Conservation (phyloP, 192 early-diverging fungal genomes). For the Phycomyces blakesleeanus region DNA sequence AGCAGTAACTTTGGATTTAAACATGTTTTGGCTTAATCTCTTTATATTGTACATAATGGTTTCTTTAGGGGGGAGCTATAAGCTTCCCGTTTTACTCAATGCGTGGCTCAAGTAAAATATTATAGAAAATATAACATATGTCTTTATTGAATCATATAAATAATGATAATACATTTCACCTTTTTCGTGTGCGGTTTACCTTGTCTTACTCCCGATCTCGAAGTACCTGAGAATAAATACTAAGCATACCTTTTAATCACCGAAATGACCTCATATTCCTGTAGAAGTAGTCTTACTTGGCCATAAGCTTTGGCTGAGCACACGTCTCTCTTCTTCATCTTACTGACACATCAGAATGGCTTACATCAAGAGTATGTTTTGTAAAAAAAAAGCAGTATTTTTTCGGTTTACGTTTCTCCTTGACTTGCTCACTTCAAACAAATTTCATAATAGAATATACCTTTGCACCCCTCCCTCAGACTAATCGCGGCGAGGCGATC, state of each 20-base stretch:
- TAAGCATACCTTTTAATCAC: neutral
- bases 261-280: neutral
- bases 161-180: no score
- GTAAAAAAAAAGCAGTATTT: neutral
- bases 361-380: neutral
- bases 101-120: no score
- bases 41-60: no score
- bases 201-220: no score
- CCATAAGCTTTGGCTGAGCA: neutral
- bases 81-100: no score
- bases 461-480: slow-evolving; percentile 74
- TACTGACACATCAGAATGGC: neutral
- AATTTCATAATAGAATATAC: slow-evolving; percentile 40
- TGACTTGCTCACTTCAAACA: neutral
- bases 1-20: no score
- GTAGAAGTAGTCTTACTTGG: neutral
- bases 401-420: neutral
- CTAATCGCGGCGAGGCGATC: slow-evolving; percentile 76
- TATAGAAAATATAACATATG: no score
- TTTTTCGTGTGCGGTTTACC: no score
- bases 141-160: no score
- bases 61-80: no score
- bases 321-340: neutral
- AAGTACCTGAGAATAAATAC: no score
- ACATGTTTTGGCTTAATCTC: no score